Conservation (phyloP, 257 asterid genomes). For the Nicotiana obtusifolia region DNA sequence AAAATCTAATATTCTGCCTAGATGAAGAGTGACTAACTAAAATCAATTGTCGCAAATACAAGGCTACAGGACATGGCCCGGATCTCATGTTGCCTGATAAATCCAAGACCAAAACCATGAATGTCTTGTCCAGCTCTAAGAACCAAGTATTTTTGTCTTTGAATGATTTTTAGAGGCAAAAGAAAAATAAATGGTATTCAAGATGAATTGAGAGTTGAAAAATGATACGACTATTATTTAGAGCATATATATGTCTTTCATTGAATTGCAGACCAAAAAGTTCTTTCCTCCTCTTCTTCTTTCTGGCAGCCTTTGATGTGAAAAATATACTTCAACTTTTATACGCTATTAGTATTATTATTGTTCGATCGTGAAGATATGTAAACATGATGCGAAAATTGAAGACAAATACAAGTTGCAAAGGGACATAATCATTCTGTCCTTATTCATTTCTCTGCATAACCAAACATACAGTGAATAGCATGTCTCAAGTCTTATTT, state of each 20-base stretch:
- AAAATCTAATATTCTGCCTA: background rate
- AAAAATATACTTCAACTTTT: background rate
- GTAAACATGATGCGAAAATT: background rate
- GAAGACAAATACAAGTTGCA: background rate
- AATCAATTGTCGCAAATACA: background rate
- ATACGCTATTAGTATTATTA: background rate
- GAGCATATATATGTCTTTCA: background rate
- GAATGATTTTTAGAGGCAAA: background rate
- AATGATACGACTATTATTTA: background rate
- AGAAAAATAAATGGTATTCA: background rate
- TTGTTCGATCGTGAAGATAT: background rate
- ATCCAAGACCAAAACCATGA: slow-evolving; percentile 19
- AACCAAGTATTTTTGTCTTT: slow-evolving; percentile 1
- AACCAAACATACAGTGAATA: background rate
- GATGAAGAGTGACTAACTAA: background rate
- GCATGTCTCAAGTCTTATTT: background rate
- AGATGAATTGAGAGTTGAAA: background rate
- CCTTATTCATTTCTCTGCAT: background rate
- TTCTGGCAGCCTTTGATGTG: background rate
- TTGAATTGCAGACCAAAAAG: background rate
- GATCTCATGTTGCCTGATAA: slow-evolving; percentile 23
- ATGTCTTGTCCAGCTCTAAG: background rate
- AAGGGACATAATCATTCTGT: background rate
- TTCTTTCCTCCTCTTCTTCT: background rate
- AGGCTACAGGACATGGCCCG: slow-evolving; percentile 7